Conservation (phyloP, 2,329 filamentous ascomycete genomes). For the Trichoderma lentiforme region DNA sequence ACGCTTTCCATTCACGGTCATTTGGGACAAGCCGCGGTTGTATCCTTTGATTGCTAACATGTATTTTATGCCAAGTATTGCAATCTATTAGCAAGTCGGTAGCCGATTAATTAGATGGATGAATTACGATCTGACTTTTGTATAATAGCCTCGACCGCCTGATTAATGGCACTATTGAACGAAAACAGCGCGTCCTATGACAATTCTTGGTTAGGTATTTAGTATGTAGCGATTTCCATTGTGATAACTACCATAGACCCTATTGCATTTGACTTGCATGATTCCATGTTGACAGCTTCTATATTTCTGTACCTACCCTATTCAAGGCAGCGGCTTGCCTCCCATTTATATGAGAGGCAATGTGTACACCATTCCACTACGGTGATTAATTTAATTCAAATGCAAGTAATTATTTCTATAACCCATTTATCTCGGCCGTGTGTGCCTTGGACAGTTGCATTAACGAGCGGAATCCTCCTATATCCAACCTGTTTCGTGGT, state of each 20-base stretch:
- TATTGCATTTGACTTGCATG: not conserved
- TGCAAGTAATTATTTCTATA: not conserved
- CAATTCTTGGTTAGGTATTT: not conserved
- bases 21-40: not conserved
- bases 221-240: not conserved
- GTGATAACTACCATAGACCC: not conserved
- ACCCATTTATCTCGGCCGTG: not conserved
- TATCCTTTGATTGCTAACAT: not conserved
- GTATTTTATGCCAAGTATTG: not conserved
- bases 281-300: not conserved
- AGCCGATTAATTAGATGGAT: not conserved
- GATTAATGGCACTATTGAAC: not conserved
- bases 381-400: not conserved
- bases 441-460: not conserved
- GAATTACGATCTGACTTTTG: not conserved
- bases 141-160: not conserved
- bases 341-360: not conserved
- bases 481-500: not conserved
- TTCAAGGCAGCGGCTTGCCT: not conserved
- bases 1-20: not conserved
- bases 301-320: not conserved
- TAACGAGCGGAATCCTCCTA: not conserved
- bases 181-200: not conserved
- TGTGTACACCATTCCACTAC: not conserved
- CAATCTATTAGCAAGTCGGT: not conserved